Percentiles rank a stretch among this genome's conserved stretches.
These are phyloP conservation scores for Passiflora organensis DNA, from an alignment of 345 rosid genomes.

Conservation along the genomic window DNA sequence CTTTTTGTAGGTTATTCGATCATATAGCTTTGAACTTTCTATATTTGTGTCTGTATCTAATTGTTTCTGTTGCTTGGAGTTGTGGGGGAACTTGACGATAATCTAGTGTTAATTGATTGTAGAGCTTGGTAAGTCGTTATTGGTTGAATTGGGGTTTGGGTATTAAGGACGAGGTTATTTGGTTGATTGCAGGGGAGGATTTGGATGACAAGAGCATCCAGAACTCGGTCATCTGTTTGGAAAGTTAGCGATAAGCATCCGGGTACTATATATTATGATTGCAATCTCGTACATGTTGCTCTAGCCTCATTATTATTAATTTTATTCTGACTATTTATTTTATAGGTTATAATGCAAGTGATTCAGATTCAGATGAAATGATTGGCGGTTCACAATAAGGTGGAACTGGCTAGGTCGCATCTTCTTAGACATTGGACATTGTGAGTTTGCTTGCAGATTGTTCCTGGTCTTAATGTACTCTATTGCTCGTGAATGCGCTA, in stretches of 20 bases:
- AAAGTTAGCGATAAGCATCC: conserved; percentile 60
- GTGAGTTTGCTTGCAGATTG: conserved; percentile 24
- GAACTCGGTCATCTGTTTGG: conserved; percentile 53
- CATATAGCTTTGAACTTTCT: background rate
- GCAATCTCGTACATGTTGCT: background rate
- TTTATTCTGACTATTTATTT: too few relatives aligned
- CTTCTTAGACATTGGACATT: conserved; percentile 9
- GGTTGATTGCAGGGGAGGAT: conserved; percentile 46
- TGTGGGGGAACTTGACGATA: background rate
- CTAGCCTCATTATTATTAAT: background rate
- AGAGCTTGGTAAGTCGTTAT: background rate
- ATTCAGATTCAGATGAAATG: too few relatives aligned
- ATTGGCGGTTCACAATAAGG: conserved; percentile 36
- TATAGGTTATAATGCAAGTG: background rate
- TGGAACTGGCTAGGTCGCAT: background rate
- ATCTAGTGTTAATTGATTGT: background rate
- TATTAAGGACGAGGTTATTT: background rate
- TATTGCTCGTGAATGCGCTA: background rate
- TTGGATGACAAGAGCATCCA: conserved; percentile 74
- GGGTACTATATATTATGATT: conserved; percentile 26
- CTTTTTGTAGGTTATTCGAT: background rate
- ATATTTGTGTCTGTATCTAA: background rate
- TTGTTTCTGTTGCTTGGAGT: background rate
- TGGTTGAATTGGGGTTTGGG: background rate
- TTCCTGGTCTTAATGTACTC: background rate